Evolutionary conservation across 768 basidiomycete genomes (phyloP).

Genomic region (Phanerochaete carnosa): DNA sequence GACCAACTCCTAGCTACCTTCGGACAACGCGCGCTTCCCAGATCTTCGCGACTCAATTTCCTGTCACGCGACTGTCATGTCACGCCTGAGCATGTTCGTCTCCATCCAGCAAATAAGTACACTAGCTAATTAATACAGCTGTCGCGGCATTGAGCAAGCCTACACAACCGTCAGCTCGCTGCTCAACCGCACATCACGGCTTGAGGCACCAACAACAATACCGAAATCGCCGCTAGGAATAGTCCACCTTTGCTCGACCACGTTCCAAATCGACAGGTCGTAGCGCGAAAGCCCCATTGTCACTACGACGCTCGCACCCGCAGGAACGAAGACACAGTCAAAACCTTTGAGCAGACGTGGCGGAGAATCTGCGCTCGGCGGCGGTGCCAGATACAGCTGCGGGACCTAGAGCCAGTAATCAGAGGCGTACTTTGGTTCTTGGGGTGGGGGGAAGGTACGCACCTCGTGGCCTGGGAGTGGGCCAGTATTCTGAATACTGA

Average conservation of each 20-base stretch:
- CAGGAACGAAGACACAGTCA: constrained; percentile 37
- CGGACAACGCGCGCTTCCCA: background rate
- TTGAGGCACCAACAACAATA: constrained; percentile 66
- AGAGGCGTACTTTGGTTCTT: background rate
- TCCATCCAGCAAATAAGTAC: too few relatives aligned
- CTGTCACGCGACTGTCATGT: background rate
- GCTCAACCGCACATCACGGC: constrained; percentile 55
- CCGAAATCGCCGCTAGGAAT: constrained; percentile 50
- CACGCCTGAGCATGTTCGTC: background rate
- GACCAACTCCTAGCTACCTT: background rate
- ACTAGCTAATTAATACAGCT: too few relatives aligned
- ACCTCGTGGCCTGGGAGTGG: constrained; percentile 53
- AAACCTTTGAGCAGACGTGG: constrained; percentile 56
- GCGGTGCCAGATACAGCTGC: constrained; percentile 52
- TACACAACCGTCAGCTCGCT: too few relatives aligned
- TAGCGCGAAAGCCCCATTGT: constrained; percentile 29
- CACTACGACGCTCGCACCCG: constrained; percentile 26
- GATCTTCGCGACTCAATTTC: background rate
- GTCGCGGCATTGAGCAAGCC: too few relatives aligned
- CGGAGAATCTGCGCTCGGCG: constrained; percentile 43
- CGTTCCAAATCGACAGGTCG: constrained; percentile 36
- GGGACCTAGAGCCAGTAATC: constrained; percentile 36
- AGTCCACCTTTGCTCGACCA: constrained; percentile 36
- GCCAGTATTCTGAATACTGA: constrained; percentile 53
- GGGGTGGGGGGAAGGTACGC: constrained; percentile 2